Percentiles rank a stretch among this genome's conserved stretches.
These are phyloP conservation scores for Kwoniella europaea DNA, from an alignment of 768 basidiomycete genomes.

Conservation along the genomic window DNA sequence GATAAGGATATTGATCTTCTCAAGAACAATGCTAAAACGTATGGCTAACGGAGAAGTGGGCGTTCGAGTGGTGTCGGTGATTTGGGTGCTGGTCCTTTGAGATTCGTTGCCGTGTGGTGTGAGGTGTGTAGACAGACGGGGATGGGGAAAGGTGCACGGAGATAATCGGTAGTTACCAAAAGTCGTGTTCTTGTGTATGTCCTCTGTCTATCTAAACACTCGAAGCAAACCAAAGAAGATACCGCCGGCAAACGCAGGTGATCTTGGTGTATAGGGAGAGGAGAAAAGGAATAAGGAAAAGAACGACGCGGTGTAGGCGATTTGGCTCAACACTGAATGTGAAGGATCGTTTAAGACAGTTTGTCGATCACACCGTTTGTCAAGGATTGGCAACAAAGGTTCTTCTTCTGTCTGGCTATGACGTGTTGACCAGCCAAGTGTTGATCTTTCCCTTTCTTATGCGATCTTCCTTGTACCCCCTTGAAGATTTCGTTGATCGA, in stretches of 20 bases:
- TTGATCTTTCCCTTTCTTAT: not conserved
- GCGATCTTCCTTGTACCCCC: not conserved
- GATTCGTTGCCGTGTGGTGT: not conserved
- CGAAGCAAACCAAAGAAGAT: not conserved
- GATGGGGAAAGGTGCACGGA: not conserved
- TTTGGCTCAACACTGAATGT: too few relatives aligned
- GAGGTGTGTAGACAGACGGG: not conserved
- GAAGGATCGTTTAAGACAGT: not conserved
- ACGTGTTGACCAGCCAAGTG: not conserved
- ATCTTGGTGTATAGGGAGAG: not conserved
- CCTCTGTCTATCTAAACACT: not conserved
- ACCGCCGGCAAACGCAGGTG: not conserved
- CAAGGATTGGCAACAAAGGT: not conserved
- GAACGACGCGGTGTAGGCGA: too few relatives aligned
- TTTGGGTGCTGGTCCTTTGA: not conserved
- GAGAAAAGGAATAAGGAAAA: not conserved
- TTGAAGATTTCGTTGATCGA: not conserved
- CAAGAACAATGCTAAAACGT: slow-evolving; percentile 3
- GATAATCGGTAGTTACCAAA: not conserved
- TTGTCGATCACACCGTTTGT: not conserved
- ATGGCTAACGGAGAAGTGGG: not conserved
- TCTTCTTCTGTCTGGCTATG: not conserved
- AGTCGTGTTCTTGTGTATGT: not conserved
- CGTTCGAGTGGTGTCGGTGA: not conserved
- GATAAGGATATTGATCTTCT: not conserved